Conservation (phyloP, 345 rosid species). For the Pseudoturritis turrita region DNA sequence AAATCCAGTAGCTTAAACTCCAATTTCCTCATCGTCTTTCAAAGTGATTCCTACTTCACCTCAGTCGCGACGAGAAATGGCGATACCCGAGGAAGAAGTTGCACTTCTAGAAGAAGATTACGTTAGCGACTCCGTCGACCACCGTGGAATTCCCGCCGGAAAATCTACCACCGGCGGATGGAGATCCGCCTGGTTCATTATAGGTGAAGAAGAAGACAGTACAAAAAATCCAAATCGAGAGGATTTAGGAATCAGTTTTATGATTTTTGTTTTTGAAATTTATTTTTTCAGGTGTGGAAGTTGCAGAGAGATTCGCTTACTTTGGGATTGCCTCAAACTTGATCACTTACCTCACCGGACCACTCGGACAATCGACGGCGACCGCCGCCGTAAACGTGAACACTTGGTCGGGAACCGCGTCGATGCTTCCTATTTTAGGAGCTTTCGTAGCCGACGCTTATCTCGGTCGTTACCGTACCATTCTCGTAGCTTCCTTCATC, state of each 20-base stretch:
- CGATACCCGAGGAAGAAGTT: conserved; percentile 12
- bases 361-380: conserved; percentile 46
- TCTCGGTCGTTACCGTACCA: conserved; percentile 49
- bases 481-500: conserved; percentile 38
- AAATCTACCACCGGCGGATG: conserved; percentile 28
- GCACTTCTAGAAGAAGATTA: conserved; percentile 9
- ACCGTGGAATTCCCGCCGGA: conserved; percentile 17
- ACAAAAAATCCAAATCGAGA: neutral
- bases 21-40: neutral
- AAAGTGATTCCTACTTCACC: neutral
- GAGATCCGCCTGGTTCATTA: conserved; percentile 30
- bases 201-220: neutral
- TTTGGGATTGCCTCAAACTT: conserved; percentile 43
- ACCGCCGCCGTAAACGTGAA: conserved; percentile 47
- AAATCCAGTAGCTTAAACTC: neutral
- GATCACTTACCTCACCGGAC: conserved; percentile 46
- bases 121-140: conserved; percentile 26
- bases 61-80: neutral
- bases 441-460: conserved; percentile 50
- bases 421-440: conserved; percentile 43
- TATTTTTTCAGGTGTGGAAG: conserved; percentile 35
- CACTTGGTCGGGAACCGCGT: conserved; percentile 44
- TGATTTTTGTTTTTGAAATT: too few species aligned
- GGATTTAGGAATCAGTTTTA: neutral
- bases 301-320: conserved; percentile 48